Conservation (phyloP, 108 stramenopile species). For the Stephanodiscus minutulus region DNA sequence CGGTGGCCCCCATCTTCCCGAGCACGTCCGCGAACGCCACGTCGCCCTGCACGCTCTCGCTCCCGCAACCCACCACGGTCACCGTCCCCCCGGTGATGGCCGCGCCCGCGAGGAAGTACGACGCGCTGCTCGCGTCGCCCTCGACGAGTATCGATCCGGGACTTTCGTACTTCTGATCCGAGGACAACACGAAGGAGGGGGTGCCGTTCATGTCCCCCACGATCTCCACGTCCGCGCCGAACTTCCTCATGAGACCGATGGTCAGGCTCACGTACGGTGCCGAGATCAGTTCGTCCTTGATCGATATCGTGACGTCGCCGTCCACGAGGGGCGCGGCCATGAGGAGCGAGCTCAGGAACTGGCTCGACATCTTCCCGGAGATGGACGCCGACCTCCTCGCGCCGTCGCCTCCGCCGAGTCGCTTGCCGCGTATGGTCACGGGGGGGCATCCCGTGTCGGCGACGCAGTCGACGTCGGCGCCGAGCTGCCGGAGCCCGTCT, state of each 20-base stretch:
- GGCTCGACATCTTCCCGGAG: slow-evolving; percentile 96
- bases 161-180: slow-evolving; percentile 70
- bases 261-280: slow-evolving; percentile 96
- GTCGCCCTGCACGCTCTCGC: slow-evolving; percentile 94
- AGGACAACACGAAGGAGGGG: slow-evolving; percentile 71
- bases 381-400: slow-evolving; percentile 58
- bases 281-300: slow-evolving; percentile 94
- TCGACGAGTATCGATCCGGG: slow-evolving; percentile 86
- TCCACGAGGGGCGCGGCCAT: slow-evolving; percentile 91
- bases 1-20: slow-evolving; percentile 94
- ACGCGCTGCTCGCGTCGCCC: slow-evolving; percentile 96
- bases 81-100: slow-evolving; percentile 96
- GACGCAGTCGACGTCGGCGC: slow-evolving; percentile 91
- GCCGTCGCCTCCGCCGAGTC: slow-evolving; percentile 55
- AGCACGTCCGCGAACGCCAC: slow-evolving; percentile 96
- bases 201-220: slow-evolving; percentile 77
- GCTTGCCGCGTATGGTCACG: slow-evolving; percentile 80
- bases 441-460: slow-evolving; percentile 93
- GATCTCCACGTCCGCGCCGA: slow-evolving; percentile 80
- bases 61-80: slow-evolving; percentile 91
- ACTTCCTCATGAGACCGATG: slow-evolving; percentile 96
- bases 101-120: slow-evolving; percentile 96
- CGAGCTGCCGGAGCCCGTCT: slow-evolving; percentile 90
- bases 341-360: slow-evolving; percentile 93
- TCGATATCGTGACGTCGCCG: slow-evolving; percentile 82